These are phyloP conservation scores for Artemisia princeps DNA, from an alignment of 140 eudicot species.

Conservation along the genomic window DNA sequence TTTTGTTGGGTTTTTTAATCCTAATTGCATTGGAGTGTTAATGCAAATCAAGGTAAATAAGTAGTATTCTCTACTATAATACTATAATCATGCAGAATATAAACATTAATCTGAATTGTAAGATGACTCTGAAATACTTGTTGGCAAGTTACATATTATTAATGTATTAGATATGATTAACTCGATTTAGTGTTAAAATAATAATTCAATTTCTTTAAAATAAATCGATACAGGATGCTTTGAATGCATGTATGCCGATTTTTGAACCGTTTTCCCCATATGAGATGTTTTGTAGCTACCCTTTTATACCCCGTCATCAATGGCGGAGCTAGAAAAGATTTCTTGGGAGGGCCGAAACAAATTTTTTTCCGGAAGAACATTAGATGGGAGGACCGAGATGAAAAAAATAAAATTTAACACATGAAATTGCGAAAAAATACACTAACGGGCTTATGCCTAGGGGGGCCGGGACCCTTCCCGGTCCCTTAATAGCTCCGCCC, in stretches of 20 bases:
- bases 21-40: constrained; percentile 11
- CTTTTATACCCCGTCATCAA: background rate
- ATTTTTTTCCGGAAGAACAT: too few species aligned
- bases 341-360: too few species aligned
- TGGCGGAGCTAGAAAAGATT: too few species aligned
- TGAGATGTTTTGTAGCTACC: background rate
- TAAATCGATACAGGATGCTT: background rate
- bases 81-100: background rate
- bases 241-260: background rate
- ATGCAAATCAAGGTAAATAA: background rate
- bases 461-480: too few species aligned
- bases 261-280: background rate
- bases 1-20: background rate
- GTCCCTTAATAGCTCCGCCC: too few species aligned
- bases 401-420: too few species aligned
- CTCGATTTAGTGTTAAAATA: background rate
- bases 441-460: too few species aligned
- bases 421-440: too few species aligned
- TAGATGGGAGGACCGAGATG: too few species aligned
- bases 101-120: background rate
- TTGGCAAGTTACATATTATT: background rate
- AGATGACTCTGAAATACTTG: background rate
- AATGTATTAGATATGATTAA: background rate
- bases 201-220: background rate
- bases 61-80: background rate